phyloP scores from a whole-genome alignment of 1,284 basidiomycete genomes.

The Trametes sp. region DNA sequence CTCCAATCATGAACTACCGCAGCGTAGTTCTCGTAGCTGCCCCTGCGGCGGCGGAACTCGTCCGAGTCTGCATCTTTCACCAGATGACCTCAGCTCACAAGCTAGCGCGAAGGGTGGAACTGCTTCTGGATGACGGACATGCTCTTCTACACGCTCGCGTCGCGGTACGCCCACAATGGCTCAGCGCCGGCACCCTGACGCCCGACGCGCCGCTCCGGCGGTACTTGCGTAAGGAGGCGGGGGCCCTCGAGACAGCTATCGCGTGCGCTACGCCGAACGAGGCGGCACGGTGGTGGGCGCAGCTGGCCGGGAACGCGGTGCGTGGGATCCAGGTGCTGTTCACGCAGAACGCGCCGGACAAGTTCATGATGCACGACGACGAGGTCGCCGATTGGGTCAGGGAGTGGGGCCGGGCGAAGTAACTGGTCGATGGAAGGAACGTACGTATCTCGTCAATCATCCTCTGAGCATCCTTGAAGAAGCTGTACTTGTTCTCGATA shows the following conservation, averaged over 20 bases:
- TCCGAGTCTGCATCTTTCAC: no score
- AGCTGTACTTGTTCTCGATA: not conserved
- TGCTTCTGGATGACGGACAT: slow-evolving; percentile 19
- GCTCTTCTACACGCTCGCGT: slow-evolving; percentile 16
- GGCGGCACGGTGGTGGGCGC: slow-evolving; percentile 5
- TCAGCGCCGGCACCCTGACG: not conserved
- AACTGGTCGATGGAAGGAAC: not conserved
- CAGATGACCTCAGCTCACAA: no score
- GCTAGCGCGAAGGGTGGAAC: no score
- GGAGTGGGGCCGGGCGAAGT: not conserved
- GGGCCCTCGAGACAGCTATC: slow-evolving; percentile 4
- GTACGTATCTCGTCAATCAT: no score
- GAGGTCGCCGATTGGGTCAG: slow-evolving; percentile 3
- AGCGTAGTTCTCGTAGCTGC: not conserved
- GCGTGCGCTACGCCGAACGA: slow-evolving; percentile 5
- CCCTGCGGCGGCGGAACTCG: not conserved
- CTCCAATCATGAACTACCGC: not conserved
- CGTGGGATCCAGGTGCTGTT: slow-evolving; percentile 5
- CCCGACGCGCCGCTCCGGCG: slow-evolving; percentile 9
- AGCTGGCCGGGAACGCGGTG: not conserved
- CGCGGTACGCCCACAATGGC: slow-evolving; percentile 1
- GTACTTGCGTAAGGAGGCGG: slow-evolving; percentile 7
- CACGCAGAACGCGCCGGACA: not conserved
- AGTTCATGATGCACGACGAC: slow-evolving; percentile 2
- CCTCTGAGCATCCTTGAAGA: no score